Evolutionary conservation across 2,329 filamentous ascomycete genomes (phyloP).

Genomic region (Xylariaceae sp.): DNA sequence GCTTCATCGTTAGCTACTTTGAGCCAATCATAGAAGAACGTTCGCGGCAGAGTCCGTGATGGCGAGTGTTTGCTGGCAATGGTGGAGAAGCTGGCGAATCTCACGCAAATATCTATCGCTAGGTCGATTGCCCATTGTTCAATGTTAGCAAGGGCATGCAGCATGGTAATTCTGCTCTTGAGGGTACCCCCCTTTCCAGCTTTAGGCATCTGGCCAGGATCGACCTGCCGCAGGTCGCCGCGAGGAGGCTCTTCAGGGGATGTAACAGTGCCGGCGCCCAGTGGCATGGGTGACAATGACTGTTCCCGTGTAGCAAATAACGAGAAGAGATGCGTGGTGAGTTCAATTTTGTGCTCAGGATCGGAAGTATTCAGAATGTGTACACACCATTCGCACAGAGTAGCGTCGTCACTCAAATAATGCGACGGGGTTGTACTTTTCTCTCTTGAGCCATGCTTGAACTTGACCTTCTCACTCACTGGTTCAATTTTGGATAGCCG

Average conservation of each 20-base stretch:
- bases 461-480: slow-evolving; percentile 44
- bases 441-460: slow-evolving; percentile 36
- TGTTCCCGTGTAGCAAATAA: slow-evolving; percentile 39
- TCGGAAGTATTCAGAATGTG: slow-evolving; percentile 44
- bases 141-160: slow-evolving; percentile 47
- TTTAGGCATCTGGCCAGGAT: slow-evolving; percentile 39
- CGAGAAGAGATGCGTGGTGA: slow-evolving; percentile 43
- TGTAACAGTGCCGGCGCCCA: slow-evolving; percentile 36
- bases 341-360: slow-evolving; percentile 45
- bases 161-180: slow-evolving; percentile 44
- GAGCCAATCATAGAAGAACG: slow-evolving; percentile 47
- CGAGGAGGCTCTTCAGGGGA: slow-evolving; percentile 42
- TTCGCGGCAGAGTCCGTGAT: slow-evolving; percentile 36
- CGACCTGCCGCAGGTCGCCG: slow-evolving; percentile 37
- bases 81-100: slow-evolving; percentile 44
- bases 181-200: slow-evolving; percentile 40
- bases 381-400: slow-evolving; percentile 46
- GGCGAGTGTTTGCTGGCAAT: slow-evolving; percentile 17
- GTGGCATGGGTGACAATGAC: slow-evolving; percentile 38
- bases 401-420: slow-evolving; percentile 40
- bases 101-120: slow-evolving; percentile 45
- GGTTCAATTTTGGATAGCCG: slow-evolving; percentile 37
- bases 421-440: slow-evolving; percentile 14
- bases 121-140: slow-evolving; percentile 48
- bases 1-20: slow-evolving; percentile 48